Evolutionary conservation across 768 basidiomycete species (phyloP).

Genomic region (Kwoniella botswanensis): DNA sequence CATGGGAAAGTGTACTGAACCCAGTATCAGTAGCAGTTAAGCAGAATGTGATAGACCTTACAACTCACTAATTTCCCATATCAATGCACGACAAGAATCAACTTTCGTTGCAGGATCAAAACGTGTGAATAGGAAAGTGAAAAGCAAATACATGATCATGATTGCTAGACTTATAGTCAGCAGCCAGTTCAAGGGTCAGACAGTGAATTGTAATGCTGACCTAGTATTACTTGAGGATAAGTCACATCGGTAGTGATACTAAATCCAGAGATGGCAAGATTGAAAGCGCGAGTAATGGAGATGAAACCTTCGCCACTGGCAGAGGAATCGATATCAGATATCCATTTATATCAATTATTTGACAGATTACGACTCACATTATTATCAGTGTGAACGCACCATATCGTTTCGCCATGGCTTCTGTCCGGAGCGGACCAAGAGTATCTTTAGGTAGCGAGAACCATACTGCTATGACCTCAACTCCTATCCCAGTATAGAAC

Average conservation of each 20-base stretch:
- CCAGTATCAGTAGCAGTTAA: no score
- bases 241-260: slow-evolving; percentile 28
- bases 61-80: slow-evolving; percentile 36
- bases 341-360: no score
- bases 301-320: slow-evolving; percentile 52
- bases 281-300: slow-evolving; percentile 39
- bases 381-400: slow-evolving; percentile 50
- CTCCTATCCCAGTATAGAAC: slow-evolving; percentile 33
- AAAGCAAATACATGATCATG: slow-evolving; percentile 39
- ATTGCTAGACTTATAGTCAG: slow-evolving; percentile 22
- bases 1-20: slow-evolving; percentile 41
- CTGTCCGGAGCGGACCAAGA: slow-evolving; percentile 3
- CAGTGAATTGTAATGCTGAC: slow-evolving; percentile 9
- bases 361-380: slow-evolving; percentile 30
- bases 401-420: slow-evolving; percentile 37
- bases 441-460: slow-evolving; percentile 8
- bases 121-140: slow-evolving; percentile 38
- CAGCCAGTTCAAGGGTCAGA: background rate
- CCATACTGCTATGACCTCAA: slow-evolving; percentile 32
- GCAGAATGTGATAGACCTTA: no score
- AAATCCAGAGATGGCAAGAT: slow-evolving; percentile 38
- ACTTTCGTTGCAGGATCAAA: slow-evolving; percentile 28
- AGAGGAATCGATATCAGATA: background rate
- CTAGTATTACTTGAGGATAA: slow-evolving; percentile 39
- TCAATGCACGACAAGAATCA: slow-evolving; percentile 10